Conservation (phyloP, 202 grass and related monocot species). For the Bolboschoenoplectus hybrid region DNA sequence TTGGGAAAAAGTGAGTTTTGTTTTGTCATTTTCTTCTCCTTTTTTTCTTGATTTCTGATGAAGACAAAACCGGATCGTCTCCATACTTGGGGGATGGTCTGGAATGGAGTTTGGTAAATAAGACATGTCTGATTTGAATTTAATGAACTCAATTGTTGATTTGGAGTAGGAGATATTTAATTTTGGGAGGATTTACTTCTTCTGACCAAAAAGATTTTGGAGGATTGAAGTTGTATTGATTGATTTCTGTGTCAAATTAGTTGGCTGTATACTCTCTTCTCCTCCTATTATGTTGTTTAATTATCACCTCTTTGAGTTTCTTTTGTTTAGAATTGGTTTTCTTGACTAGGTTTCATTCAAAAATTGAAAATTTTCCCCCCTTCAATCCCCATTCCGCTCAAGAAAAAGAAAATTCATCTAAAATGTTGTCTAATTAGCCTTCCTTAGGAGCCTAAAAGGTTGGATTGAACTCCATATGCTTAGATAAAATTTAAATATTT, state of each 20-base stretch:
- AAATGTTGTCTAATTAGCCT: neutral
- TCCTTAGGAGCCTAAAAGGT: neutral
- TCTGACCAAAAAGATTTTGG: neutral
- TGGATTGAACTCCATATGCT: conserved; percentile 2
- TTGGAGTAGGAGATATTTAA: conserved; percentile 11
- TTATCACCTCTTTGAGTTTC: neutral
- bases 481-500: conserved; percentile 17
- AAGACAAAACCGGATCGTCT: neutral
- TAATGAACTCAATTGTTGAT: conserved; percentile 8
- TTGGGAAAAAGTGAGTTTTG: conserved; percentile 34
- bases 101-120: neutral
- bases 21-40: conserved; percentile 22
- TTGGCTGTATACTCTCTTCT: neutral
- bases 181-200: neutral
- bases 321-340: neutral
- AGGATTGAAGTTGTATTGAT: neutral
- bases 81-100: neutral
- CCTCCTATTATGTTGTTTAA: neutral
- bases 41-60: conserved; percentile 3
- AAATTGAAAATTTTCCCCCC: neutral
- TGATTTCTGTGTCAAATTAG: neutral
- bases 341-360: neutral
- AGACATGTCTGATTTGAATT: neutral
- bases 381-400: neutral
- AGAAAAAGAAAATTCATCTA: neutral